Conservation (phyloP, 2,329 filamentous ascomycete species). For the Graphilbum ipis-grandicollis region DNA sequence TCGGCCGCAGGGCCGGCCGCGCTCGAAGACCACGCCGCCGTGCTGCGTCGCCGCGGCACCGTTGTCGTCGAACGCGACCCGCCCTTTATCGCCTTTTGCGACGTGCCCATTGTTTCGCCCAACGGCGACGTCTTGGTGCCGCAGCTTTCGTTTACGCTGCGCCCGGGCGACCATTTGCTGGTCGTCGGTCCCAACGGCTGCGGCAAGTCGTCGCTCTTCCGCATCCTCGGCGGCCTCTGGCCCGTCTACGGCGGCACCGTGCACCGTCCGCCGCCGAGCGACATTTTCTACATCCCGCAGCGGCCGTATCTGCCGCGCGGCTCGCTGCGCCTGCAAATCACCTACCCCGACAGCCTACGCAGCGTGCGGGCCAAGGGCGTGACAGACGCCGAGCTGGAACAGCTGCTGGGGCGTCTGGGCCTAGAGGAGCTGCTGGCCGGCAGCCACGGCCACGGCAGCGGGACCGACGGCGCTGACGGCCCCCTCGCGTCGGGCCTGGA, state of each 20-base stretch:
- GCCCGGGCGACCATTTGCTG: slow-evolving; percentile 74
- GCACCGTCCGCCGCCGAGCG: slow-evolving; percentile 73
- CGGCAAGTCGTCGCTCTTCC: slow-evolving; percentile 89
- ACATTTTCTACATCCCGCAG: slow-evolving; percentile 97
- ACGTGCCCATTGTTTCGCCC: slow-evolving; percentile 71
- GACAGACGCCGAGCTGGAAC: slow-evolving; percentile 63
- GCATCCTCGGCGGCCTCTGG: slow-evolving; percentile 91
- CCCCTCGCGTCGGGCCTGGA: slow-evolving; percentile 32
- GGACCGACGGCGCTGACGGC: neutral
- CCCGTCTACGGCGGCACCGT: slow-evolving; percentile 93
- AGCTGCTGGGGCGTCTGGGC: slow-evolving; percentile 61
- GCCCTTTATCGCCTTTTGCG: neutral
- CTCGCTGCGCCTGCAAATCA: slow-evolving; percentile 88
- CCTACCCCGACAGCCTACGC: slow-evolving; percentile 78
- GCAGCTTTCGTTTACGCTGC: slow-evolving; percentile 72
- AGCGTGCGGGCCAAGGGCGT: slow-evolving; percentile 76
- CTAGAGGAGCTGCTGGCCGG: slow-evolving; percentile 64
- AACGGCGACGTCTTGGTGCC: slow-evolving; percentile 87
- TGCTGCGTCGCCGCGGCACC: slow-evolving; percentile 66
- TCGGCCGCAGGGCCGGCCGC: slow-evolving; percentile 58
- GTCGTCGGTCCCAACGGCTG: slow-evolving; percentile 96
- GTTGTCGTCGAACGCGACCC: slow-evolving; percentile 61
- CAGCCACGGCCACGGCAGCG: slow-evolving; percentile 11
- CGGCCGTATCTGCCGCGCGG: slow-evolving; percentile 85
- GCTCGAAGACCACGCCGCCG: slow-evolving; percentile 63